These are phyloP conservation scores for Didymellaceae sp. DNA, from an alignment of 2,329 filamentous ascomycete genomes.

Conservation along the genomic window DNA sequence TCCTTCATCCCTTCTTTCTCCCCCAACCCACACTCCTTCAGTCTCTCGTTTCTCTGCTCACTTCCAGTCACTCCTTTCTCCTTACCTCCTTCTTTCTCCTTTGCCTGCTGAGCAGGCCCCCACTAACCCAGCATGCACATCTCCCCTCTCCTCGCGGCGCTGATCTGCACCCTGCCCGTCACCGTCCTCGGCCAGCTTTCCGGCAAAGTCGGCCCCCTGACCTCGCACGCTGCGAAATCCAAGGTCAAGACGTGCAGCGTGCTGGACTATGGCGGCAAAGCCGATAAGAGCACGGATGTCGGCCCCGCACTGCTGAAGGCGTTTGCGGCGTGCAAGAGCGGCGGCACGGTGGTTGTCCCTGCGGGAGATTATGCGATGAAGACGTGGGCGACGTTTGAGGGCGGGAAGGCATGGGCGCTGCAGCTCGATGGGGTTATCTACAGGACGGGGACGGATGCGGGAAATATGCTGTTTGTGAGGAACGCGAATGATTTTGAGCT, in stretches of 20 bases:
- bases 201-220: conserved; percentile 43
- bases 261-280: conserved; percentile 59
- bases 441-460: conserved; percentile 57
- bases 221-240: conserved; percentile 49
- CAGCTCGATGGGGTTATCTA: conserved; percentile 62
- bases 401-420: conserved; percentile 57
- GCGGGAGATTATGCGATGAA: conserved; percentile 58
- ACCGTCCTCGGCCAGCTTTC: conserved; percentile 40
- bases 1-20: too few species aligned
- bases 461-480: conserved; percentile 62
- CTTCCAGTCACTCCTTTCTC: conserved; percentile 14
- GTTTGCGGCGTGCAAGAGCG: conserved; percentile 58
- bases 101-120: conserved; percentile 34
- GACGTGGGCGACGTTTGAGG: conserved; percentile 58
- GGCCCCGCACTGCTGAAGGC: conserved; percentile 57
- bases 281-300: conserved; percentile 60
- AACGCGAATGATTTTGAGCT: conserved; percentile 61
- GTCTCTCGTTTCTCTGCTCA: neutral
- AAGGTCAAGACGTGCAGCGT: conserved; percentile 61
- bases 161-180: conserved; percentile 30
- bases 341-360: conserved; percentile 60
- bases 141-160: conserved; percentile 31
- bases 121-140: conserved; percentile 34
- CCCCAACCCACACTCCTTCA: neutral
- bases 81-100: conserved; percentile 8